phyloP scores from a whole-genome alignment of 78 protist species.

The Emiliania huxleyi region DNA sequence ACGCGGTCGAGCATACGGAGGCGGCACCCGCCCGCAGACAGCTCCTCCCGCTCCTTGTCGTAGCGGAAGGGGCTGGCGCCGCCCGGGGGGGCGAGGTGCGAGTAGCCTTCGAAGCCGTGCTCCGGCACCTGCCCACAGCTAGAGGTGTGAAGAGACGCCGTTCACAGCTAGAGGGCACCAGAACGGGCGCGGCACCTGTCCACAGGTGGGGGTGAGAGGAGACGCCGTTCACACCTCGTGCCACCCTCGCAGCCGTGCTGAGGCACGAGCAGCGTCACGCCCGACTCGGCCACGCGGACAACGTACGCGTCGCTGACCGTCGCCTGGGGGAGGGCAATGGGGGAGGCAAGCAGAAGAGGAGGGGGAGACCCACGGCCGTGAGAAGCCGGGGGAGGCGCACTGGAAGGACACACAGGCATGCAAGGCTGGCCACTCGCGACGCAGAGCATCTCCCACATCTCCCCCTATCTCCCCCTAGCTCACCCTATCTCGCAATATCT shows the following conservation, averaged over 20 bases:
- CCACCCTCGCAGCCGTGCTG: too few relatives aligned
- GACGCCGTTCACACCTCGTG: background rate
- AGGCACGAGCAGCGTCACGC: background rate
- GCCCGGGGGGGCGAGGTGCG: background rate
- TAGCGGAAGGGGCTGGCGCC: background rate
- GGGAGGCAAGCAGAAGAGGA: background rate
- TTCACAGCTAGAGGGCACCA: background rate
- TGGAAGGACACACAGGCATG: background rate
- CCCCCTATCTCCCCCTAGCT: too few relatives aligned
- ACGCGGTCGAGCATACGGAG: background rate
- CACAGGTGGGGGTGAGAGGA: background rate
- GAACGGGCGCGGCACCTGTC: background rate
- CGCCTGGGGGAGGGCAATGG: background rate
- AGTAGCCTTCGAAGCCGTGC: background rate
- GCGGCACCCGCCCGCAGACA: background rate
- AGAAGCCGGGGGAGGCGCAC: background rate
- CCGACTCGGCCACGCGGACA: background rate
- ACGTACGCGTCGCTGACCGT: background rate
- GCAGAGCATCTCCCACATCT: too few relatives aligned
- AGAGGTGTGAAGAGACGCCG: background rate
- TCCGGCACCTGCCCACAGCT: background rate
- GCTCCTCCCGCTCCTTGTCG: background rate
- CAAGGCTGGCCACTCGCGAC: too few relatives aligned
- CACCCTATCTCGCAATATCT: too few relatives aligned
- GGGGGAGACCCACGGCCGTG: background rate